These are phyloP conservation scores for Arthrobotrys pseudoclavata DNA, from an alignment of 2,329 filamentous ascomycete genomes.

Conservation along the genomic window DNA sequence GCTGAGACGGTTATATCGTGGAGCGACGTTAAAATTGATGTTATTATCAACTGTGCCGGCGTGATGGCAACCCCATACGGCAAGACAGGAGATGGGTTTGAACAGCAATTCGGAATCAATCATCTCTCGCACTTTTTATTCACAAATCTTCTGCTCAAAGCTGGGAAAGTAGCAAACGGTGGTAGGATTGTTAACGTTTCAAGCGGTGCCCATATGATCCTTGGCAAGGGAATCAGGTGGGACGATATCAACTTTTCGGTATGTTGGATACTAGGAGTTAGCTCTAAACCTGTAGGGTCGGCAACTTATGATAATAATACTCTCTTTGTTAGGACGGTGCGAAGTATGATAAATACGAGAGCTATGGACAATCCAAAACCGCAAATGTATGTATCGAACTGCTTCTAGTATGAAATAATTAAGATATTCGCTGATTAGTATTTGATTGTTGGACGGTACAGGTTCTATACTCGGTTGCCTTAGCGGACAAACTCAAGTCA, in stretches of 20 bases:
- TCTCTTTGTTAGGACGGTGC: constrained; percentile 25
- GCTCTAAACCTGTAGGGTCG: neutral
- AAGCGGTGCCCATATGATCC: constrained; percentile 65
- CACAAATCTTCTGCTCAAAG: constrained; percentile 63
- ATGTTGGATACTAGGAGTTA: neutral
- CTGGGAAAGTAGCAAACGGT: constrained; percentile 64
- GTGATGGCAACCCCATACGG: constrained; percentile 64
- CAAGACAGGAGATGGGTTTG: constrained; percentile 43
- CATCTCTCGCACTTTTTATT: constrained; percentile 64
- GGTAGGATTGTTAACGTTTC: constrained; percentile 68
- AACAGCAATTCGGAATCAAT: constrained; percentile 63
- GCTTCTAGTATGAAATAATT: no score
- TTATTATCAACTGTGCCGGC: constrained; percentile 65
- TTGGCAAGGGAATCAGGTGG: constrained; percentile 31
- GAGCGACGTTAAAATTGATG: constrained; percentile 53
- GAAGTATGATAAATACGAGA: constrained; percentile 20
- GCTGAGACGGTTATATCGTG: constrained; percentile 31
- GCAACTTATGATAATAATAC: neutral
- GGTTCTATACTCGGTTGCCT: constrained; percentile 32
- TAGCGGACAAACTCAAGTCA: constrained; percentile 32
- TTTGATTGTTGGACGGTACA: neutral
- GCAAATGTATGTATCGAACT: constrained; percentile 19
- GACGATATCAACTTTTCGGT: constrained; percentile 41
- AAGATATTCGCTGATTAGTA: no score
- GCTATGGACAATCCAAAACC: constrained; percentile 42